Base-by-base conservation (phyloP, 2,329 filamentous ascomycete genomes). In the Diplodia seriata region DNA sequence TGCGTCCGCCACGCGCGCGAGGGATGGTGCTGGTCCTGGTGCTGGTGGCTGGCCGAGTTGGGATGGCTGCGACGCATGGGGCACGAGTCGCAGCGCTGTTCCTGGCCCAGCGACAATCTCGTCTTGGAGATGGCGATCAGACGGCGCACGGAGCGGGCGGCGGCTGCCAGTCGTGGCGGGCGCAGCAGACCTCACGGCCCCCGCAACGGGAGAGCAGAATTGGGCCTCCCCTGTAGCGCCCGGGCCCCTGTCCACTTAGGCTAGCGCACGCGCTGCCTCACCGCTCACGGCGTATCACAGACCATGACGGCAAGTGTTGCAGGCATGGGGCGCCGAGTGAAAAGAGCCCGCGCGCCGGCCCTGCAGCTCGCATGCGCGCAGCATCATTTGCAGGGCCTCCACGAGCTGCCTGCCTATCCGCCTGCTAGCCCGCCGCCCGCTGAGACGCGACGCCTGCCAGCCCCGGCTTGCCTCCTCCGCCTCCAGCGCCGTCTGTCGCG, bases 121-220 rank as follows among this genome's bases (percentile, higher is more conserved):
- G 59, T 63, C 59, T 47, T 47, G 43, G 59, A 63, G 43, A 62
- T 63, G 59, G 43, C 47, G 59, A 63, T 63, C 59, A 63, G 43
- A 63, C 59, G 36, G 29, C 11, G 57, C 57, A 50, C 40, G 31
- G 57, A 23, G 23, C 23, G 7, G 38, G 26, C 50, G 23, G 26
- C 50, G 53, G 14, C 26, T 57, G 54, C 54, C 33, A 38, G 31
- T 33, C 31, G n/a, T 31, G 40, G 36, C 36, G 40, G 12, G 6
- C 55, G 20, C 55, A 36, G 55, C 56, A 51, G n/a, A 20, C 26
- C 26, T 26, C 26, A 12, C 47, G 11, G 36, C 47, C 59, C 59
- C 59, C 59, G 47, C 59, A 63, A 51, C 59, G 59, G 57, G 57
- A 62, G 40, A 62, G 40, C 57, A 62, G 57, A 62, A 50, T 33